Evolutionary conservation across 2,329 filamentous ascomycete genomes (phyloP), one percentile per base, ranked within the genome.

Genomic region (Penicillium crustosum): DNA sequence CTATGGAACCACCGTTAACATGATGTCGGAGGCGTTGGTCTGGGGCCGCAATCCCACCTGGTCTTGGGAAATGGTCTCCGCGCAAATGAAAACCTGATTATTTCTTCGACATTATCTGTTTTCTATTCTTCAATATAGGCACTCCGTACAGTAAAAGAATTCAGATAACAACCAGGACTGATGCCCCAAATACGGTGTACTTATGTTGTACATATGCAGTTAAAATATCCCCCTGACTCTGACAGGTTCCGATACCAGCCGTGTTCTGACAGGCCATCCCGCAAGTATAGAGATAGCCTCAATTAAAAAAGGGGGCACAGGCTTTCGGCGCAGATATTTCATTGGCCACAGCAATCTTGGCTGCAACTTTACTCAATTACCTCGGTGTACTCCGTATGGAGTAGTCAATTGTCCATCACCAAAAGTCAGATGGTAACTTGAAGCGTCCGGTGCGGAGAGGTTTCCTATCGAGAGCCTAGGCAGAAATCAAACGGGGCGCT

Each of bases 361-460:
- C 13, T 35, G 13, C 4, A 23, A 21, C 6, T 48, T 23, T 33
- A 4, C 13, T 23, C 8, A 33, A 33, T 48, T 48, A 13, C 4
- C 13, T 33, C 29, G 8, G 44, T 29, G 25, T 21, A 41, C n/a
- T 39, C n/a, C 12, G 12, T 13, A 33, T 13, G 12, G 31, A 33
- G 31, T 33, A 27, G 8, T 43, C 8, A 17, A 23, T 23, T 47
- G 15, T 33, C n/a, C 4, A 10, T 6, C 6, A 3, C 2, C 13
- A 10, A 19, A 13, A n/a, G 27, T 27, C 23, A 31, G 8, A 39
- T 53, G 25, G 65, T 60, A 19, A 68, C 65, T 53, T 67, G 62
- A 2, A 69, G 57, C 13, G 61, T 60, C 27, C 57, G 48, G 25
- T 65, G 61, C 27, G 58, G 49, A 10, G 64, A 50, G 10, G 62